Evolutionary conservation across 371 early-diverging fungal genomes (phyloP).

Genomic region (Mortierella polycephala): DNA sequence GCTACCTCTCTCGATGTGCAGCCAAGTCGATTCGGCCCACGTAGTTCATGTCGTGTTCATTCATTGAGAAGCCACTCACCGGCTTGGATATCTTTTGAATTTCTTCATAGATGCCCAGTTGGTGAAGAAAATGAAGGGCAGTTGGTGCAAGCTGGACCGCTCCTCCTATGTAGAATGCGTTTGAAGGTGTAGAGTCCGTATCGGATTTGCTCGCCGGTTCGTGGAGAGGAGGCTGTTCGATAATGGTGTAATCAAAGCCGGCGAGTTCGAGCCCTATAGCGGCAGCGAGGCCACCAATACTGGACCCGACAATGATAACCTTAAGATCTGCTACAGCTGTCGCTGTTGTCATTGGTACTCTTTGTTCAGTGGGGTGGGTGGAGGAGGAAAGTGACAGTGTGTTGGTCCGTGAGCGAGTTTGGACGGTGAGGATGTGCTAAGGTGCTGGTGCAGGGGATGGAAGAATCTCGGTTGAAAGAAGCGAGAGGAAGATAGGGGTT

Average conservation of each 20-base stretch:
- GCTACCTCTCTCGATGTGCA: constrained; percentile 37
- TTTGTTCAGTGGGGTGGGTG: too few species aligned
- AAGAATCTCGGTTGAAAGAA: too few species aligned
- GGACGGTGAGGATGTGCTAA: too few species aligned
- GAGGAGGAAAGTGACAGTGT: too few species aligned
- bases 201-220: background rate
- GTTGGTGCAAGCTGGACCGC: constrained; percentile 45
- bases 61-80: constrained; percentile 51
- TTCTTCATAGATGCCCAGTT: constrained; percentile 51
- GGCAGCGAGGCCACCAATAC: constrained; percentile 37
- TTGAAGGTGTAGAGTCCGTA: background rate
- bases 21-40: constrained; percentile 48
- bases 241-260: constrained; percentile 40
- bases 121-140: constrained; percentile 46
- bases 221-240: constrained; percentile 21
- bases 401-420: too few species aligned
- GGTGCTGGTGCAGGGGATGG: too few species aligned
- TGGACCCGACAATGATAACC: constrained; percentile 40
- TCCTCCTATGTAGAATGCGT: constrained; percentile 15
- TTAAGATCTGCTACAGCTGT: constrained; percentile 35
- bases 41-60: constrained; percentile 49
- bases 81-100: constrained; percentile 45
- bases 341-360: too few species aligned
- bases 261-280: constrained; percentile 50
- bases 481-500: too few species aligned